phyloP scores from a whole-genome alignment of 163 green algal species.

The Chlamydomonas reinhardtii region DNA sequence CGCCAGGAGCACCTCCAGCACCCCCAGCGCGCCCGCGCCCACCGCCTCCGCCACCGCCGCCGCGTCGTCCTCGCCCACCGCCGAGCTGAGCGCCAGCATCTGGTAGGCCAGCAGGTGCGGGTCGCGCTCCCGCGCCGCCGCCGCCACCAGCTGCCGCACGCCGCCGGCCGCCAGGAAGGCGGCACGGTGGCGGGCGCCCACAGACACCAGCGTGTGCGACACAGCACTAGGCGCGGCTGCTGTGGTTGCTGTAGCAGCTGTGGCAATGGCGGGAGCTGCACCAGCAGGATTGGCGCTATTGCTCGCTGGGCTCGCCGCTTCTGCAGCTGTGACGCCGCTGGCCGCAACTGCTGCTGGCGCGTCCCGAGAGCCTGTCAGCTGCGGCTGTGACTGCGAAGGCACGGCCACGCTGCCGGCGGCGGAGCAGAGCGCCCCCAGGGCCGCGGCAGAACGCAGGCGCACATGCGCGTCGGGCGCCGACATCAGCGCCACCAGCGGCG shows the following conservation, averaged over 20 bases:
- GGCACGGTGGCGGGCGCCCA: neutral
- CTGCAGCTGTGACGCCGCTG: no score
- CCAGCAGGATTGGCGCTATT: neutral
- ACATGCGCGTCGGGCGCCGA: conserved; percentile 18
- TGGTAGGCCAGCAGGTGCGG: conserved; percentile 16
- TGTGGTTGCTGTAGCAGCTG: neutral
- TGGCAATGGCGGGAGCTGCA: neutral
- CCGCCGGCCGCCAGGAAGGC: conserved; percentile 13
- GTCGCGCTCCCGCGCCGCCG: neutral
- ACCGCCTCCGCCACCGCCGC: conserved; percentile 19
- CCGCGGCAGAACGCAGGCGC: conserved; percentile 9
- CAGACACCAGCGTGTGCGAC: no score
- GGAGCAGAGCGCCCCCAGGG: conserved; percentile 19
- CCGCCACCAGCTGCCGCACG: neutral
- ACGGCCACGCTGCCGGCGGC: neutral
- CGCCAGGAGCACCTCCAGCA: conserved; percentile 26
- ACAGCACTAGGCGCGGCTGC: neutral
- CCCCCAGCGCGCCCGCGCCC: neutral
- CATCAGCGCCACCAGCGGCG: conserved; percentile 19
- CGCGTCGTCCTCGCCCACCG: conserved; percentile 16
- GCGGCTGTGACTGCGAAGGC: no score
- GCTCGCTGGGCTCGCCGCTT: no score
- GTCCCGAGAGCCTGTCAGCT: no score
- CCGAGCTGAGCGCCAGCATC: conserved; percentile 3
- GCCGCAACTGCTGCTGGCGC: no score